phyloP scores from a whole-genome alignment of 2,329 filamentous ascomycete species.

The Trichoderma endophyticum region DNA sequence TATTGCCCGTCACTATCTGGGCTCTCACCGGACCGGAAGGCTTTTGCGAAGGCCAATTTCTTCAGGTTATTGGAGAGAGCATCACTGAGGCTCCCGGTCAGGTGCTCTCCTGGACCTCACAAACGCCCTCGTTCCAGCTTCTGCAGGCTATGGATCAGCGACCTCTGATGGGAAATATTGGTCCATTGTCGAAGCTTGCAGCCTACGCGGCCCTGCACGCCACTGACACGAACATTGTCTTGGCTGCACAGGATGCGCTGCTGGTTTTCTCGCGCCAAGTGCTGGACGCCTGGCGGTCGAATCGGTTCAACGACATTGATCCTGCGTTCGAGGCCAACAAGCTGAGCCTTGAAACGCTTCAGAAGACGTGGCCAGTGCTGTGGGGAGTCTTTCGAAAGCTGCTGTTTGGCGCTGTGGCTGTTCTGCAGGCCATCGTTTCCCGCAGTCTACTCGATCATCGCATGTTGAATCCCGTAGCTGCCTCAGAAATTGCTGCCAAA shows the following conservation, averaged over 20 bases:
- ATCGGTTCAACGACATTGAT: slow-evolving; percentile 71
- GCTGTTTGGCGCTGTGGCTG: slow-evolving; percentile 71
- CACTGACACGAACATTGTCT: slow-evolving; percentile 40
- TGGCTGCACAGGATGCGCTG: slow-evolving; percentile 58
- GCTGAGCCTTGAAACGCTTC: slow-evolving; percentile 62
- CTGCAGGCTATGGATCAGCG: slow-evolving; percentile 57
- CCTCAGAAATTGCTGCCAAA: slow-evolving; percentile 65
- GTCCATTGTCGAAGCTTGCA: slow-evolving; percentile 62
- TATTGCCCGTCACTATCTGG: slow-evolving; percentile 68
- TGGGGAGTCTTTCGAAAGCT: slow-evolving; percentile 74
- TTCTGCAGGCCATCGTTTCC: slow-evolving; percentile 70
- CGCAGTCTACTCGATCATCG: slow-evolving; percentile 54
- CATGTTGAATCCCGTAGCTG: slow-evolving; percentile 44
- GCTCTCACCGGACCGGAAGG: slow-evolving; percentile 70
- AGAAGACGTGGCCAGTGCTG: slow-evolving; percentile 65
- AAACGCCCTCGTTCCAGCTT: slow-evolving; percentile 57
- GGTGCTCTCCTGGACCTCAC: slow-evolving; percentile 60
- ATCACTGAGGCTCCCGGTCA: slow-evolving; percentile 46
- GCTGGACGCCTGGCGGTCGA: slow-evolving; percentile 69
- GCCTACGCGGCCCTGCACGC: slow-evolving; percentile 61
- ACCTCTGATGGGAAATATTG: slow-evolving; percentile 64
- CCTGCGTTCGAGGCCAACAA: slow-evolving; percentile 60
- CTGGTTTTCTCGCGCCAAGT: slow-evolving; percentile 64
- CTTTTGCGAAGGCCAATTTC: slow-evolving; percentile 71
- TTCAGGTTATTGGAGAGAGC: slow-evolving; percentile 67